Evolutionary conservation across 2,329 filamentous ascomycete species (phyloP).

Genomic region (Scytalidium sp.): DNA sequence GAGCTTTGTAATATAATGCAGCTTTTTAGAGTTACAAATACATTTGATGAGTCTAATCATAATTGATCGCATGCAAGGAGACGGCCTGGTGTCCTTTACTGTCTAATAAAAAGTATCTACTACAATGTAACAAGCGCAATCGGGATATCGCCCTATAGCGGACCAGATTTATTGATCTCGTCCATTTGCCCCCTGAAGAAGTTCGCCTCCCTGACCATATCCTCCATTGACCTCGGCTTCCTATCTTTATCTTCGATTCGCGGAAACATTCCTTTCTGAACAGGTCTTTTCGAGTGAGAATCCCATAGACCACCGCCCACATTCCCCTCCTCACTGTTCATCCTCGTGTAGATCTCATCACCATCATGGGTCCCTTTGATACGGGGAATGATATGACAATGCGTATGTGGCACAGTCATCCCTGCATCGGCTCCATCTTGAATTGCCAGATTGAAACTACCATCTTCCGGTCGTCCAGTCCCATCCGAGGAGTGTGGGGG

Average conservation of each 20-base stretch:
- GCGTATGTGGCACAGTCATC: slow-evolving; percentile 90
- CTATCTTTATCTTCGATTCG: slow-evolving; percentile 70
- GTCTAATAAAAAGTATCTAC: too few relatives aligned
- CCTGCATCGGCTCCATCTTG: slow-evolving; percentile 89
- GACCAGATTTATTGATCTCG: neutral
- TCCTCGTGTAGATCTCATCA: slow-evolving; percentile 77
- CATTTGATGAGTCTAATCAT: too few relatives aligned
- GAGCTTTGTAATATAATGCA: too few relatives aligned
- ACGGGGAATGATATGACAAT: slow-evolving; percentile 87
- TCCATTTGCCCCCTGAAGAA: slow-evolving; percentile 25
- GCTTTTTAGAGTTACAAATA: too few relatives aligned
- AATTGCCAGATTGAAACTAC: slow-evolving; percentile 89
- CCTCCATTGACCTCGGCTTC: slow-evolving; percentile 62
- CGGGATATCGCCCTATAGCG: neutral
- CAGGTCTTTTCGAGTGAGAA: slow-evolving; percentile 37
- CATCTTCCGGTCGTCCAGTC: slow-evolving; percentile 55
- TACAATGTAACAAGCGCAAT: too few relatives aligned
- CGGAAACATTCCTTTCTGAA: slow-evolving; percentile 58
- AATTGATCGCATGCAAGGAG: too few relatives aligned
- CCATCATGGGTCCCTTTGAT: slow-evolving; percentile 51
- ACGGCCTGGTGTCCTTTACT: too few relatives aligned
- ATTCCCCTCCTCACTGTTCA: slow-evolving; percentile 85
- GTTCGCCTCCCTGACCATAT: slow-evolving; percentile 78
- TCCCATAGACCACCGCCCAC: slow-evolving; percentile 70
- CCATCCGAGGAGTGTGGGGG: slow-evolving; percentile 13